Base-by-base conservation (phyloP, 345 rosid species). In the Iberis pinnata region DNA sequence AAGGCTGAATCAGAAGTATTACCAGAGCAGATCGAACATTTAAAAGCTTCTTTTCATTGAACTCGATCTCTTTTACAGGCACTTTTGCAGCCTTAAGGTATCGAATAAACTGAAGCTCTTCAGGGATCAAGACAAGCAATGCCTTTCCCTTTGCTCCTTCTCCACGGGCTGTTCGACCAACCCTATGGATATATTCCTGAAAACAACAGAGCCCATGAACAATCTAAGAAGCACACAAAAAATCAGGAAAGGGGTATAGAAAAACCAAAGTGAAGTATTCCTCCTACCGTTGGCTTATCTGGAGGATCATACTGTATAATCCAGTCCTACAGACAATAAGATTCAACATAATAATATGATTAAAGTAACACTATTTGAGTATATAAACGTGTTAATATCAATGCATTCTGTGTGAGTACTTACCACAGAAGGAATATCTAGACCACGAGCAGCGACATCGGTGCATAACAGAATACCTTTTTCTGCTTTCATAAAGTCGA, bases 121-220 rank as follows among this genome's bases (percentile, higher is more conserved):
- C 80, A 14, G 94, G 94, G 58, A 82, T 92, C 45, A 92, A 53
- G 55, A 88, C 81, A 52, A 88, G 90, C 56, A 92, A 51, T 18
- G 98, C 98, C 61, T 85, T 88, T 41, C 98, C 98, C 68, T 75
- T 80, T 55, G 79, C 88, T 56, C 93, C 98, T 80, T 92, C 97
- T n/a, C 98, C 98, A 69, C 97, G 97, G 26, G 98, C 97, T 60
- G 97, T 92, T 65, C 95, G 84, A 67, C 98, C 98, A 53, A 92
- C 98, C 74, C 98, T 76, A 66, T 92, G 98, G 58, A 92, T 81
- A 68, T 92, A 92, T 67, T 88, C 97, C 97, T 92, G 75, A 51
- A 58, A 32, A 31, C 1, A 32, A 22, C 11, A 12, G 49, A 17
- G 33, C 24, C 27, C 2, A 31, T 29, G 2, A 18, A 53, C 17